Base-by-base conservation (phyloP, 495 filamentous ascomycete species). In the Talaromyces liani region DNA sequence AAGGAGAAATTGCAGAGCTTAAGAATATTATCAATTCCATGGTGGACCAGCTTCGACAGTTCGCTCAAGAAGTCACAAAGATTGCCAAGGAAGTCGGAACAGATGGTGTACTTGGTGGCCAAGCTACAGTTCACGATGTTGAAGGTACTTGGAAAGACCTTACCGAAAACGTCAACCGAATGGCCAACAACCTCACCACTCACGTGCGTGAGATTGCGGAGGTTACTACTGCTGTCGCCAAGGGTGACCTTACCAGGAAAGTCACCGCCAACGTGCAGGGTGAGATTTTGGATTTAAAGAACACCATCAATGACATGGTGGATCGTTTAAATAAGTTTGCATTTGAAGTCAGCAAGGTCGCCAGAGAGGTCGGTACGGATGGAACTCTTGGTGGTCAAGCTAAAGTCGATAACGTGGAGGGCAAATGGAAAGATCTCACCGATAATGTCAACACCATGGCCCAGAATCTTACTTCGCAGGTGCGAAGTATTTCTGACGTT, bases 281-380 rank as follows among this genome's bases (percentile, higher is more conserved):
- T 68, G 94, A 99, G 74, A 99, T 99, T 66, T 76, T 96, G 54
- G 89, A 91, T 70, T 80, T 99, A 49, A 99, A 99, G 80, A 90
- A 90, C 69, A 99, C 94, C 1, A 99, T 99, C 76, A 99, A 99
- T 71, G 91, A 91, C 74, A 99, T 99, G 94, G 94, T 99, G 70
- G 95, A 99, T 74, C 87, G 92, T 65, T 84, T 99, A 6, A 91
- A 95, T 65, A 97, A 92, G 1, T 99, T 99, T 67, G 94, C 94
- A 22, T 94, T 94, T 64, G 95, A 99, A 75, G 95, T 99, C 70
- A 98, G 92, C 82, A 97, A 97, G 73, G 94, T 99, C 66, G 94
- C 94, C 60, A 87, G 94, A 65, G 94, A 99, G 76, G 94, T 99
- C 80, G 94, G 94, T 67, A 99, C 94, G 5, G 94, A 99, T 66